A percentile compares a stretch with the other conserved stretches of the same genome.
phyloP scores from a whole-genome alignment of 495 filamentous ascomycete species.

The Aspergillus leporis region DNA sequence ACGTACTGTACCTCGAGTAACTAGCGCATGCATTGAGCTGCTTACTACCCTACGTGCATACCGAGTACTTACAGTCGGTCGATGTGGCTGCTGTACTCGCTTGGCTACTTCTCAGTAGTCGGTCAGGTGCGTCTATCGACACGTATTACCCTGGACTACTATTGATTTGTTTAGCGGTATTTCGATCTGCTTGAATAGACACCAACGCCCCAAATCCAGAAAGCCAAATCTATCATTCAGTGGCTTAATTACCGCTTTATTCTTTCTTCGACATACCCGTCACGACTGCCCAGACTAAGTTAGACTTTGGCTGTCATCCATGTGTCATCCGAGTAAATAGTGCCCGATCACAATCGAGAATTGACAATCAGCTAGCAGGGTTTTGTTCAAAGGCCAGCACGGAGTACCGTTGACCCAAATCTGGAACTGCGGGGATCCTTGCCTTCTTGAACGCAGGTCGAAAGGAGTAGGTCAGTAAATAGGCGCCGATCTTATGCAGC shows the following conservation, averaged over 20 bases:
- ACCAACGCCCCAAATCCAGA: not conserved
- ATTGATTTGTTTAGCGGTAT: not conserved
- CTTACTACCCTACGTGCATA: not conserved
- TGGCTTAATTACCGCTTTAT: not conserved
- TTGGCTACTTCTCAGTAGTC: not conserved
- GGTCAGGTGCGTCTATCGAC: not conserved
- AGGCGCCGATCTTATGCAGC: not conserved
- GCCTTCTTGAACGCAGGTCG: not conserved
- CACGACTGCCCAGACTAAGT: not conserved
- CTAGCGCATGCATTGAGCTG: not conserved
- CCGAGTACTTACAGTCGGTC: not conserved
- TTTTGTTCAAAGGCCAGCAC: not conserved
- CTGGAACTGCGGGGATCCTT: not conserved
- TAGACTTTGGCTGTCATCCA: not conserved
- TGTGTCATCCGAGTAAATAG: not conserved
- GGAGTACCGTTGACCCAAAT: not conserved
- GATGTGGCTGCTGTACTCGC: not conserved
- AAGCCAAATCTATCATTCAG: not conserved
- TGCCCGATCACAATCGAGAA: not conserved
- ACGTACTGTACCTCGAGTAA: not conserved
- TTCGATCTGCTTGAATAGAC: not conserved
- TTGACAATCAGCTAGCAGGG: not conserved
- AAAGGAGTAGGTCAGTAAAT: not conserved
- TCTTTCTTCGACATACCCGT: not conserved
- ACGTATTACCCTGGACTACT: not conserved